These are phyloP conservation scores for Rhizopus microsporus DNA, from an alignment of 371 early-diverging fungal genomes.

Conservation along the genomic window DNA sequence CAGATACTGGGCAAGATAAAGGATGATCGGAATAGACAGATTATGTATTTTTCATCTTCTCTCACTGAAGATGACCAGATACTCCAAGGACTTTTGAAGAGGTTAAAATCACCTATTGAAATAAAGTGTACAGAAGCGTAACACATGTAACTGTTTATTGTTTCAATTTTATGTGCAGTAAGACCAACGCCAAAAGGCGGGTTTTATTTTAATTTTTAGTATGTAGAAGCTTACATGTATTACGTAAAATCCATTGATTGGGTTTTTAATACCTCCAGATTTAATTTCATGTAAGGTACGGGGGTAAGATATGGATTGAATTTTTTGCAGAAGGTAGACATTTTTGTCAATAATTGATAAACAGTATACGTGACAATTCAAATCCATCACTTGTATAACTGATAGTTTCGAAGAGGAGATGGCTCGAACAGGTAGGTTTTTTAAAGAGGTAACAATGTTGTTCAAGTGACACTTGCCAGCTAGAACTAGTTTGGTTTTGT, in stretches of 20 bases:
- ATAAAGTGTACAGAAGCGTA: conserved; percentile 8
- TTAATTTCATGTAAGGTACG: neutral
- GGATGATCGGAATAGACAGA: conserved; percentile 45
- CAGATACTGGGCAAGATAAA: conserved; percentile 51
- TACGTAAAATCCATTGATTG: neutral
- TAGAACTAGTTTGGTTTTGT: conserved; percentile 4
- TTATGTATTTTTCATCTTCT: conserved; percentile 55
- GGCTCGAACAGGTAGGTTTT: neutral
- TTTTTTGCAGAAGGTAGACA: neutral
- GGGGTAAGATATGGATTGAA: neutral
- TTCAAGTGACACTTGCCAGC: conserved; percentile 5
- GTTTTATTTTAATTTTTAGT: too few species aligned
- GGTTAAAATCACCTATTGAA: conserved; percentile 24
- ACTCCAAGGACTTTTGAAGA: conserved; percentile 11
- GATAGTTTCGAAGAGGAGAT: neutral
- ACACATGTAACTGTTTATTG: too few species aligned
- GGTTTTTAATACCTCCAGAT: conserved; percentile 5
- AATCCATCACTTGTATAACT: neutral
- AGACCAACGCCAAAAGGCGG: neutral
- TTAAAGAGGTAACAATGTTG: neutral
- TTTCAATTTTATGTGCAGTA: neutral
- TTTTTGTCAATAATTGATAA: conserved; percentile 1
- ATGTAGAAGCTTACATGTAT: too few species aligned
- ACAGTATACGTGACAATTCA: neutral
- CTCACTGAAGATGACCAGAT: conserved; percentile 13